Evolutionary conservation across 2,329 filamentous ascomycete genomes (phyloP).

Genomic region (Sclerotinia sclerotiorum): DNA sequence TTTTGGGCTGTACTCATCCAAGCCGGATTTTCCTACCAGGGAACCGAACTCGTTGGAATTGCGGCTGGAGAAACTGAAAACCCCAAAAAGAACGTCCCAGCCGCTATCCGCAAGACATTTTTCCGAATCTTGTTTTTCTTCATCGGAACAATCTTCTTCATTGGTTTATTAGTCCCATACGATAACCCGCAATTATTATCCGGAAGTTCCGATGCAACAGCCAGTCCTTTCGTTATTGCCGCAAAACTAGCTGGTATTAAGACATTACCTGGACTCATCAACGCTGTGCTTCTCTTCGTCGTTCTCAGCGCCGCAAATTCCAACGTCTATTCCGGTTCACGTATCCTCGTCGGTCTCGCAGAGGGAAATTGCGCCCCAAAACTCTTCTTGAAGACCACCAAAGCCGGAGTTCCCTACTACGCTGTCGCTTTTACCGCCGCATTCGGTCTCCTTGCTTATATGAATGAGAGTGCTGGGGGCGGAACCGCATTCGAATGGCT

Average conservation of each 20-base stretch:
- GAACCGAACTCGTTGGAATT: slow-evolving; percentile 64
- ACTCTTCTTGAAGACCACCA: slow-evolving; percentile 52
- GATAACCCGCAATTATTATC: slow-evolving; percentile 48
- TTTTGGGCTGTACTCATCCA: slow-evolving; percentile 62
- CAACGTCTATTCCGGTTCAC: slow-evolving; percentile 56
- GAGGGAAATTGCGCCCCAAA: slow-evolving; percentile 56
- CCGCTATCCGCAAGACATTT: slow-evolving; percentile 64
- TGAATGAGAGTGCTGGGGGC: slow-evolving; percentile 61
- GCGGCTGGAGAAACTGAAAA: slow-evolving; percentile 66
- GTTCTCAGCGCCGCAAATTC: slow-evolving; percentile 60
- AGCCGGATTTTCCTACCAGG: slow-evolving; percentile 57
- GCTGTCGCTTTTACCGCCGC: slow-evolving; percentile 54
- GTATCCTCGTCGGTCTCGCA: slow-evolving; percentile 57
- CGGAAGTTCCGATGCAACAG: slow-evolving; percentile 54
- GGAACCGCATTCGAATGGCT: slow-evolving; percentile 69
- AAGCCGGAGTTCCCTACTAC: slow-evolving; percentile 53
- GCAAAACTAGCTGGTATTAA: slow-evolving; percentile 57
- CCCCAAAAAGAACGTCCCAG: slow-evolving; percentile 59
- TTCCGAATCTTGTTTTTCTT: slow-evolving; percentile 54
- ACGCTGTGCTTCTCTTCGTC: slow-evolving; percentile 60
- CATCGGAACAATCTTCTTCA: slow-evolving; percentile 52
- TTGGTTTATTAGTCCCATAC: slow-evolving; percentile 61
- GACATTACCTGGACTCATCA: slow-evolving; percentile 58
- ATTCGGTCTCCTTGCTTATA: slow-evolving; percentile 64
- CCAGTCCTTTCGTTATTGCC: slow-evolving; percentile 59